These are phyloP conservation scores for Suillus placidus DNA, from an alignment of 768 basidiomycete species.

Conservation along the genomic window DNA sequence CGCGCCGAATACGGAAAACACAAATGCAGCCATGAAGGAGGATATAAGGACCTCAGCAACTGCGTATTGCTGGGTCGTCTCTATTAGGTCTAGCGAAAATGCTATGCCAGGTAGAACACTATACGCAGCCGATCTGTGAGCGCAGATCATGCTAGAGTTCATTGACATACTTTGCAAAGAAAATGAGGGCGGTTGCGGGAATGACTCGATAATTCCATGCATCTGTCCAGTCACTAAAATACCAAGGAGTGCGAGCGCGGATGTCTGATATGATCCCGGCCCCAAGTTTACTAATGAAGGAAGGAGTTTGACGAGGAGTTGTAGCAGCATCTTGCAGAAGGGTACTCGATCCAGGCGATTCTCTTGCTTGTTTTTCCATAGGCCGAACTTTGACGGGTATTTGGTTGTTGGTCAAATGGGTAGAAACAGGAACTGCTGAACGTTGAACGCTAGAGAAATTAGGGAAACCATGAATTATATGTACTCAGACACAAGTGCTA, in stretches of 20 bases:
- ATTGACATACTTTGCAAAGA: constrained; percentile 74
- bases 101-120: constrained; percentile 91
- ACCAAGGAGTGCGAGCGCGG: constrained; percentile 73
- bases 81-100: constrained; percentile 89
- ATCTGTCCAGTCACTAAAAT: constrained; percentile 85
- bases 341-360: constrained; percentile 5
- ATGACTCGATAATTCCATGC: constrained; percentile 91
- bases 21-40: constrained; percentile 87
- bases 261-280: constrained; percentile 75
- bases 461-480: background rate
- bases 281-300: constrained; percentile 40
- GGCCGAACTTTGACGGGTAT: background rate
- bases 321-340: constrained; percentile 2
- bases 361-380: background rate
- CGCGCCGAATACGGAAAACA: constrained; percentile 85
- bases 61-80: constrained; percentile 88
- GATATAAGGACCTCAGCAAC: constrained; percentile 83
- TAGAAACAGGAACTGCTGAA: background rate
- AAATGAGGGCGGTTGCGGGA: constrained; percentile 83
- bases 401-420: background rate
- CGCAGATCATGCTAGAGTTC: background rate
- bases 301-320: background rate
- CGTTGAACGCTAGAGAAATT: background rate
- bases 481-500: background rate
- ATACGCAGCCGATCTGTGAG: constrained; percentile 5